Base-by-base conservation (phyloP, 768 basidiomycete species). In the Macrocybe gigantea region DNA sequence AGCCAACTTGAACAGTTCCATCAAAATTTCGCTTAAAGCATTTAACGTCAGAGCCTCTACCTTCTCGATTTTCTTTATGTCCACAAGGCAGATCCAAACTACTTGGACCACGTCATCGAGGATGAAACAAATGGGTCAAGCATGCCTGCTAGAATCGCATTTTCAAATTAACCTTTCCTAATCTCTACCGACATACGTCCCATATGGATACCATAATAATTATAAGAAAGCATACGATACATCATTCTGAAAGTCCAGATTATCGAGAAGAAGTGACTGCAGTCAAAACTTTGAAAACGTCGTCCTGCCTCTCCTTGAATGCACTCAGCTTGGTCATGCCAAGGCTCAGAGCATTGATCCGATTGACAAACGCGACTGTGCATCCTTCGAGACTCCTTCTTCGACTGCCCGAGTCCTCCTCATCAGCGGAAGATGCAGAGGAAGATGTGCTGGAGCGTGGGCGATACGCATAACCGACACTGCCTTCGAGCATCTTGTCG, bases 321-420 rank as follows among this genome's bases (percentile, higher is more conserved):
- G 85, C 79, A 49, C 70, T 73, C 47, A 93, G 63, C 58, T 69
- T 73, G 41, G 83, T 88, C 76, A 93, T 79, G 0, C 70, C 74
- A 53, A 93, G 57, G 51, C 84, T 83, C 8, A 93, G 71, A 14
- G 73, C 77, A 62, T 90, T 92, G 44, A 93, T 78, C 48, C 85
- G 64, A 60, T 92, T 93, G 29, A 84, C 76, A 60, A 93, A 85
- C 38, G 78, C 70, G 48, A 88, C 79, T 6, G 83, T 80, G 8
- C 77, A 65, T 3, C 85, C 87, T 49, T 84, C 76, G 0, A 79
- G 66, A 50, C 81, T 87, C 59, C 73, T 61, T 54, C 73, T 65
- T 51, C 67, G 67, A 49, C 64, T 58, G 11, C 53, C 36, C 36
- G 36, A 11, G 14, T 14, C 56, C 44, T 64, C 65, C 49, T 62